Percentiles rank a stretch among this genome's conserved stretches.
Evolutionary conservation across 129 eudicot genomes (phyloP).

Genomic region (Centella asiatica): DNA sequence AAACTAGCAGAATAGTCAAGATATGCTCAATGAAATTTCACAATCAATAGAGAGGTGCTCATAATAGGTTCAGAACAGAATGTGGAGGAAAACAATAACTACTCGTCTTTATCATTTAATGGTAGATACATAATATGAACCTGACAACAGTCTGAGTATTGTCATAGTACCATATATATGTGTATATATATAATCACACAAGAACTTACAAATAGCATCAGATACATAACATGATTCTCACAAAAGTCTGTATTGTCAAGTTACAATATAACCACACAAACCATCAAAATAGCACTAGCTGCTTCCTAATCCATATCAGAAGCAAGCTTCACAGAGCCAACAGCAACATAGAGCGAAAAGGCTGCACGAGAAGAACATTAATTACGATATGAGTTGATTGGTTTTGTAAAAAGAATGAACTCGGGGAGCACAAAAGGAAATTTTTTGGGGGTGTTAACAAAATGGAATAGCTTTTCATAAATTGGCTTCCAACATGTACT

Average conservation of each 20-base stretch:
- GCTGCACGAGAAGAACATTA: conserved; percentile 8
- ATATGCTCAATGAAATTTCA: too few relatives aligned
- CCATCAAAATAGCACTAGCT: neutral
- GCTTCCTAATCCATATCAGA: conserved; percentile 4
- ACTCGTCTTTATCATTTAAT: neutral
- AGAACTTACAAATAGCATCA: neutral
- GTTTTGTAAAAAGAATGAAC: too few relatives aligned
- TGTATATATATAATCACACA: neutral
- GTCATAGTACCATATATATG: too few relatives aligned
- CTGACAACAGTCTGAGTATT: neutral
- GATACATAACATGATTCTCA: neutral
- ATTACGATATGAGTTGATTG: neutral
- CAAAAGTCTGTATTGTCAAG: too few relatives aligned
- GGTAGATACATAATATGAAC: neutral
- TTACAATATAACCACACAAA: too few relatives aligned
- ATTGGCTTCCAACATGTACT: neutral
- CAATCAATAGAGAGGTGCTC: neutral
- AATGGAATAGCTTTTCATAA: neutral
- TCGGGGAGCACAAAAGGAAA: too few relatives aligned
- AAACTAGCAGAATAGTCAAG: too few relatives aligned
- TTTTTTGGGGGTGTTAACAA: too few relatives aligned
- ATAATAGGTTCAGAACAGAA: neutral
- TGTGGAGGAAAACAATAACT: neutral
- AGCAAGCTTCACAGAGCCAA: conserved; percentile 24
- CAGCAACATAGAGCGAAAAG: conserved; percentile 25